Evolutionary conservation across 78 protist genomes (phyloP), one percentile per base, ranked within the genome.

Genomic region (Guillardia theta): DNA sequence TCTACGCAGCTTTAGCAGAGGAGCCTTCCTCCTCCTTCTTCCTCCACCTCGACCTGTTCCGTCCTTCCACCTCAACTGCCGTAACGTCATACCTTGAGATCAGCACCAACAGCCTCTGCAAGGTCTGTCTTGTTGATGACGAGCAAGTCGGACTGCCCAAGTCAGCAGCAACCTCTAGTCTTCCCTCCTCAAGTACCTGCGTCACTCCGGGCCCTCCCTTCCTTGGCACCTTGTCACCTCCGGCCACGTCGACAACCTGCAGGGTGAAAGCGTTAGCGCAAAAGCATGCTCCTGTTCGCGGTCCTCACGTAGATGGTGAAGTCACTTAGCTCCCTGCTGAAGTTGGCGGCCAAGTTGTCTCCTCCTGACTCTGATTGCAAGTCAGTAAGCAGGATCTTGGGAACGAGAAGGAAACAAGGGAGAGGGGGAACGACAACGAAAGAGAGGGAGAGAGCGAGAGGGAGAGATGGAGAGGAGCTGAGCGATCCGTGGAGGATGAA

Each of bases 321-420:
- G 43, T 95, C 96, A 18, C 94, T 64, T 18, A 95, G 94, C 94
- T 95, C 96, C 19, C 94, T 88, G 18, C 88, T 50, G 93, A 95
- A 95, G 83, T 95, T 95, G n/a, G 96, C 96, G 10, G 96, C 96
- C 6, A 95, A 77, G 78, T 95, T 95, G 96, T 95, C 96, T 8
- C 96, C 95, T 22, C 96, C 96, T 4, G 94, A 92, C 94, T 95
- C 96, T 22, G 48, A 70, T n/a, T n/a, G n/a, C n/a, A n/a, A n/a
- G n/a, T n/a, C n/a, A n/a, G n/a, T n/a, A n/a, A n/a, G n/a, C n/a
- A n/a, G n/a, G n/a, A n/a, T n/a, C n/a, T n/a, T n/a, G n/a, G n/a
- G n/a, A n/a, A n/a, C n/a, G n/a, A n/a, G n/a, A n/a, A n/a, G n/a
- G n/a, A n/a, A n/a, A n/a, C n/a, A n/a, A n/a, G n/a, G n/a, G n/a